Conservation (phyloP, 495 filamentous ascomycete species). For the Penicillium psychrofluorescens region DNA sequence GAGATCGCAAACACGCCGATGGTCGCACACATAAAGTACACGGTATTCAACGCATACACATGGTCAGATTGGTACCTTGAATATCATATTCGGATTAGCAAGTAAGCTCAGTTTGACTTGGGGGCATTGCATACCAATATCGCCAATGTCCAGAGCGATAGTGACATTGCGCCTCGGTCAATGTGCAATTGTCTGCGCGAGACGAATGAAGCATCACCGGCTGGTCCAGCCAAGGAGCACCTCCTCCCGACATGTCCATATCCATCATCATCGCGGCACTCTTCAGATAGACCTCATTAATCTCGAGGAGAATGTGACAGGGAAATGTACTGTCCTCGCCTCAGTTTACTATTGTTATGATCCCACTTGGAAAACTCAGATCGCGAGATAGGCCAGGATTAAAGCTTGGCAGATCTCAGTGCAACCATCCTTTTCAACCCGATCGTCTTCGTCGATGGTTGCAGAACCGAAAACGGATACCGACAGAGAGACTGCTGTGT, state of each 20-base stretch:
- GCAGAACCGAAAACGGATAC: slow-evolving; percentile 3
- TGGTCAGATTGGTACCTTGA: slow-evolving; percentile 46
- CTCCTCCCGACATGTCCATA: slow-evolving; percentile 8
- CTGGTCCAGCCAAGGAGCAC: slow-evolving; percentile 35
- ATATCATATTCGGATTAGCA: neutral
- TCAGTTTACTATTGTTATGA: too few species aligned
- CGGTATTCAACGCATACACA: slow-evolving; percentile 41
- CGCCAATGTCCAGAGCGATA: slow-evolving; percentile 40
- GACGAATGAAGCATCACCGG: slow-evolving; percentile 44
- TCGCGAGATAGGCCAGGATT: neutral
- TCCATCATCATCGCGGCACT: slow-evolving; percentile 11
- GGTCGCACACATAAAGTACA: slow-evolving; percentile 40
- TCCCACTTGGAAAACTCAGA: too few species aligned
- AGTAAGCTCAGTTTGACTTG: slow-evolving; percentile 1
- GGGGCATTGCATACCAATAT: slow-evolving; percentile 31
- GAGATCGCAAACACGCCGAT: slow-evolving; percentile 40
- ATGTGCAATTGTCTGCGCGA: slow-evolving; percentile 34
- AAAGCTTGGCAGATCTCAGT: neutral
- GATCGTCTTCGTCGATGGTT: neutral
- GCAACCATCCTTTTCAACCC: too few species aligned
- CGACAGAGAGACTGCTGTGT: neutral
- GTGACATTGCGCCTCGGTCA: slow-evolving; percentile 38
- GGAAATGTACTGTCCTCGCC: too few species aligned
- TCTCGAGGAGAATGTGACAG: too few species aligned
- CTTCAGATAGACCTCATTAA: too few species aligned